phyloP scores from a whole-genome alignment of 164 flowering plant species.

The Stephania cephalantha region DNA sequence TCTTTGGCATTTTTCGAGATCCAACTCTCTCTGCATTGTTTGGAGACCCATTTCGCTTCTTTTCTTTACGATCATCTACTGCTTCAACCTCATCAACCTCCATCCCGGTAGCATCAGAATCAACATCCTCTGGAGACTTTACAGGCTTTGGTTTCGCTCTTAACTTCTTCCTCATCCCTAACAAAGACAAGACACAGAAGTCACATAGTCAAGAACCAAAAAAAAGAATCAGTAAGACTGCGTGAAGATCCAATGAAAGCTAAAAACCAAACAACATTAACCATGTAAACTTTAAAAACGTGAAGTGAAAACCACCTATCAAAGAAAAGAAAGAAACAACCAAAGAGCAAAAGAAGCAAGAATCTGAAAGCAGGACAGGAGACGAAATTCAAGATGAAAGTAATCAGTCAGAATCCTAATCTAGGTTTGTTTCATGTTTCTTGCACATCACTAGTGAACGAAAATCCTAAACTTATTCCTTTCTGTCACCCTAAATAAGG shows the following conservation, averaged over 20 bases:
- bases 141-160: slow-evolving; percentile 5
- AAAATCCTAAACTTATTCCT: not conserved
- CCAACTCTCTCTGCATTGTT: slow-evolving; percentile 7
- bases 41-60: slow-evolving; percentile 11
- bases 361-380: not conserved
- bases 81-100: slow-evolving; percentile 1
- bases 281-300: not conserved
- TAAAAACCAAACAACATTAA: not conserved
- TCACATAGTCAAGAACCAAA: not conserved
- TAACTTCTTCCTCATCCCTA: slow-evolving; percentile 6
- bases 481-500: not conserved
- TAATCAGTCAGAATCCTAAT: not conserved
- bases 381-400: not conserved
- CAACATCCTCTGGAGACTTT: not conserved
- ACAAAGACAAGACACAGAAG: not conserved
- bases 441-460: not conserved
- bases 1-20: slow-evolving; percentile 38
- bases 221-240: not conserved
- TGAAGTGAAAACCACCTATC: not conserved
- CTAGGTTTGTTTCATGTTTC: not conserved
- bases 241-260: not conserved
- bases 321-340: not conserved
- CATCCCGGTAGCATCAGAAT: not conserved
- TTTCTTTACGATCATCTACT: not conserved
- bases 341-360: not conserved